Conservation (phyloP, 2,329 filamentous ascomycete species). For the Phyllosticta citribraziliensis region DNA sequence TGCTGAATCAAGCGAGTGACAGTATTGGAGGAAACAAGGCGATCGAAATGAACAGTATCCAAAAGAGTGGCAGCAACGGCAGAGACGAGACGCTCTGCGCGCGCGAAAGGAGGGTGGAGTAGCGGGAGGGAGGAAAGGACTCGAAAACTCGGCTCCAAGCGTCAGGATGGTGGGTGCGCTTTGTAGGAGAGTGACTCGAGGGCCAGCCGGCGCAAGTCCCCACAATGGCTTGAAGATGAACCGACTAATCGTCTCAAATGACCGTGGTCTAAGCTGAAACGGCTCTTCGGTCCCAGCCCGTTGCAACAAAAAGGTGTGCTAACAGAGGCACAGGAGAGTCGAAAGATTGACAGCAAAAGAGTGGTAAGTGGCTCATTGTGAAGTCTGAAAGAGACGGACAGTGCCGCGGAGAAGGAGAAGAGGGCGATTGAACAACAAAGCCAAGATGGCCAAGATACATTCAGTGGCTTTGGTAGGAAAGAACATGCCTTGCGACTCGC, state of each 20-base stretch:
- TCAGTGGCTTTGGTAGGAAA: background rate
- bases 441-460: background rate
- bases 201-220: background rate
- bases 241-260: constrained; percentile 2
- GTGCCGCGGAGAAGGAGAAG: background rate
- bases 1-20: background rate
- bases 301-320: background rate
- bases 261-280: constrained; percentile 9
- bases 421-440: background rate
- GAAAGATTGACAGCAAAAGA: background rate
- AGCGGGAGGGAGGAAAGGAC: background rate
- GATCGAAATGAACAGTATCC: background rate
- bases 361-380: background rate
- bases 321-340: background rate
- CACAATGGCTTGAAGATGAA: constrained; percentile 3
- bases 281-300: background rate
- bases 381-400: background rate
- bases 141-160: constrained; percentile 1
- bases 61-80: constrained; percentile 8
- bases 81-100: constrained; percentile 1
- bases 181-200: constrained; percentile 7
- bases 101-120: background rate
- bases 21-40: background rate
- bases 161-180: constrained; percentile 2
- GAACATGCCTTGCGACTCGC: background rate